These are phyloP conservation scores for Cephalotrichum gorgonifer DNA, from an alignment of 2,329 filamentous ascomycete genomes.

Conservation along the genomic window DNA sequence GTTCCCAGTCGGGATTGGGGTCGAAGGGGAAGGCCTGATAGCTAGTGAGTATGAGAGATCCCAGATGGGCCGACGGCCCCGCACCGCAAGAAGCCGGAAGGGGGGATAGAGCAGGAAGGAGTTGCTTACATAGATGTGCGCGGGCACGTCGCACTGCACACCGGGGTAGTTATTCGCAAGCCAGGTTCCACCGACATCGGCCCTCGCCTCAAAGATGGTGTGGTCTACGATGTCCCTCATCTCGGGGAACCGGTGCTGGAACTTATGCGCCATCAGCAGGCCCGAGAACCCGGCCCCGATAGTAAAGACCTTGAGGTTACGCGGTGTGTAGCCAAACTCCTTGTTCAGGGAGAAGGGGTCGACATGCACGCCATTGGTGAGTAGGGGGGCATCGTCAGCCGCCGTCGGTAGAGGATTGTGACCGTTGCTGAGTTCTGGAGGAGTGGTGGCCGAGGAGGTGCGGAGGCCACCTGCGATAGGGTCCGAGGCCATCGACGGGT, in stretches of 20 bases:
- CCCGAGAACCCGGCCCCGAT: slow-evolving; percentile 26
- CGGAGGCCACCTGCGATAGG: background rate
- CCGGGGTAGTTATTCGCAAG: slow-evolving; percentile 51
- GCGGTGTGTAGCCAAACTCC: slow-evolving; percentile 16
- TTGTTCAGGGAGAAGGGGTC: slow-evolving; percentile 17
- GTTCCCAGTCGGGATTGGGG: slow-evolving; percentile 58
- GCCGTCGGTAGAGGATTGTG: background rate
- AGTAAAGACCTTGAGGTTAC: slow-evolving; percentile 21
- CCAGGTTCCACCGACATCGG: slow-evolving; percentile 48
- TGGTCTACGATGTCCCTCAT: slow-evolving; percentile 36
- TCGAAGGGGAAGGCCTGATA: slow-evolving; percentile 49
- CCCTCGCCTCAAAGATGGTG: slow-evolving; percentile 58
- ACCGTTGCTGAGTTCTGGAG: slow-evolving; percentile 3
- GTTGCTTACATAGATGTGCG: slow-evolving; percentile 45
- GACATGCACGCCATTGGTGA: slow-evolving; percentile 6
- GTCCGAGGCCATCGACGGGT: background rate
- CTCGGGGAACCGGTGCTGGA: slow-evolving; percentile 55
- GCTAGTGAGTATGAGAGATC: background rate
- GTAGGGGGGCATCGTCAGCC: background rate
- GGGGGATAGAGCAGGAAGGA: background rate
- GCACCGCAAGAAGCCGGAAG: background rate
- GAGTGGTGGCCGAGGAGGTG: slow-evolving; percentile 3
- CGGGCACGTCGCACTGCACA: slow-evolving; percentile 58
- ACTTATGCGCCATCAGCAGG: slow-evolving; percentile 49
- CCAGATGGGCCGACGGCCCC: too few relatives aligned